These are phyloP conservation scores for Colletotrichum orchidophilum DNA, from an alignment of 2,329 filamentous ascomycete species.

Conservation along the genomic window DNA sequence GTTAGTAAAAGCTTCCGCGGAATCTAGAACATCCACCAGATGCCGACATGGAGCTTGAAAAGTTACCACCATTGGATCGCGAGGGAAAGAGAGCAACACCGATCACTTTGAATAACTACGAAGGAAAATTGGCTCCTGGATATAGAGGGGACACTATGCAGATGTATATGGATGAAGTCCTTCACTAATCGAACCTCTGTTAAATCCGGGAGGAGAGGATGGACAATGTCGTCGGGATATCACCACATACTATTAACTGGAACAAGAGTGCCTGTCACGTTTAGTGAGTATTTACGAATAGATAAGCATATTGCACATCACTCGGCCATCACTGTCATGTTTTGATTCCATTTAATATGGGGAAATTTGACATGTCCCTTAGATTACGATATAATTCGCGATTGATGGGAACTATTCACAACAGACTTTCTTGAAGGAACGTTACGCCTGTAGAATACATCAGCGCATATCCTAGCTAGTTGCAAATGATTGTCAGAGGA, in stretches of 20 bases:
- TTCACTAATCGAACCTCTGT: no score
- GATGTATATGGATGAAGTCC: no score
- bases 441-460: no score
- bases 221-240: no score
- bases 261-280: no score
- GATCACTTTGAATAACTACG: neutral
- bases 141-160: neutral
- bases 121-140: neutral
- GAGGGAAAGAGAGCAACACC: no score
- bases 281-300: neutral
- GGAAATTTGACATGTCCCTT: neutral
- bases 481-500: neutral
- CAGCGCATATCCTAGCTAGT: no score
- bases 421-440: no score
- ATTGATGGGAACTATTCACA: neutral
- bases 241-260: no score
- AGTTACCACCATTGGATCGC: neutral
- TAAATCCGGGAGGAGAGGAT: no score
- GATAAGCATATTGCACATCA: neutral
- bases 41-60: neutral
- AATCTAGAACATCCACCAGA: neutral
- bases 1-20: neutral
- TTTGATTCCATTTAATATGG: neutral
- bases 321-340: neutral
- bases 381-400: neutral